phyloP scores from a whole-genome alignment of 441 rosid genomes.

The Daphne laureola region DNA sequence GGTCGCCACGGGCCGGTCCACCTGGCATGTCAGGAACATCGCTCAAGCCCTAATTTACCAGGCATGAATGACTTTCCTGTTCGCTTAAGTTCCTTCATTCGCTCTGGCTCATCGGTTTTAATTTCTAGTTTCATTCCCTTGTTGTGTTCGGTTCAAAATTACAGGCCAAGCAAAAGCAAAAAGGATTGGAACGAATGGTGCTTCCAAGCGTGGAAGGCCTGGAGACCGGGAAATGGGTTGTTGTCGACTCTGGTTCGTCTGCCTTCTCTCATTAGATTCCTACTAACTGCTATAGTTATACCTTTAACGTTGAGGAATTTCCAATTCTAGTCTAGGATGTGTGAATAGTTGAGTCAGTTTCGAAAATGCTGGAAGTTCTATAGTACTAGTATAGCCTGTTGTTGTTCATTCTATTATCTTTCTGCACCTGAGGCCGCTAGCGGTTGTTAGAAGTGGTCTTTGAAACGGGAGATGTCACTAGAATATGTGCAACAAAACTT shows the following conservation, averaged over 20 bases:
- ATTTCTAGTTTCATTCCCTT: neutral
- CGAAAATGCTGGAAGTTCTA: neutral
- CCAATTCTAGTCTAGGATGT: too few species aligned
- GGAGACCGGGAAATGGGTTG: constrained; percentile 79
- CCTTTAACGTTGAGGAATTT: too few species aligned
- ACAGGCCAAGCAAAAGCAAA: constrained; percentile 84
- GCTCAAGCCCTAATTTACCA: constrained; percentile 59
- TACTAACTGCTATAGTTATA: too few species aligned
- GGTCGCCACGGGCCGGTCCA: constrained; percentile 81
- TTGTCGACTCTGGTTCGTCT: constrained; percentile 67
- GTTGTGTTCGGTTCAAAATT: constrained; percentile 5
- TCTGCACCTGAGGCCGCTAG: neutral
- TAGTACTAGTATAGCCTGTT: neutral
- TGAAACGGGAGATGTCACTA: too few species aligned
- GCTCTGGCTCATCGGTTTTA: neutral
- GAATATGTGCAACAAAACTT: too few species aligned
- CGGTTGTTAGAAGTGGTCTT: too few species aligned
- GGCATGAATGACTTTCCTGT: constrained; percentile 19
- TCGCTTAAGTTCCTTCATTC: neutral
- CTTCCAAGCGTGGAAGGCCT: constrained; percentile 72
- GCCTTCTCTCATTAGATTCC: neutral
- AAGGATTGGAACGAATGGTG: constrained; percentile 47
- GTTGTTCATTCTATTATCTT: neutral
- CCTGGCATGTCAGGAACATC: constrained; percentile 85
- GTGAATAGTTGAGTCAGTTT: too few species aligned